Evolutionary conservation across 2,329 filamentous ascomycete species (phyloP).

Genomic region (Venturia oleaginea): DNA sequence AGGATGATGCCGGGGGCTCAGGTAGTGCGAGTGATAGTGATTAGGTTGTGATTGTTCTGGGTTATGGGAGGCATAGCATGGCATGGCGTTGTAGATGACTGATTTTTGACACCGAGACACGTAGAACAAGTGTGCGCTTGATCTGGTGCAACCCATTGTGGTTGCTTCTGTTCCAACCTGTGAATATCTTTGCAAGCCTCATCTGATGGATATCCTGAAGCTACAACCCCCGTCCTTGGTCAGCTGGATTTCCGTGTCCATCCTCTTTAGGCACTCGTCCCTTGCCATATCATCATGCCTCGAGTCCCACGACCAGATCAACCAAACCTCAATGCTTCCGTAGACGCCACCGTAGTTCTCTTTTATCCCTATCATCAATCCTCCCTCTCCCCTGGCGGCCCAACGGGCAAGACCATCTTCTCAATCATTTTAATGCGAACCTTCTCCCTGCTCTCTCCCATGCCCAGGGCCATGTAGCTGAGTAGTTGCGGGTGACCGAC

Average conservation of each 20-base stretch:
- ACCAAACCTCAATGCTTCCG: background rate
- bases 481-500: conserved; percentile 83
- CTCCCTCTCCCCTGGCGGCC: conserved; percentile 53
- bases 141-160: background rate
- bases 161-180: background rate
- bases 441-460: conserved; percentile 76
- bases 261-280: background rate
- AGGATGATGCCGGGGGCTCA: conserved; percentile 33
- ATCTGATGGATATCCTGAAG: too few species aligned
- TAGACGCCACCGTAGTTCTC: background rate
- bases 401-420: conserved; percentile 57
- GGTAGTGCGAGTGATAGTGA: conserved; percentile 42
- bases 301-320: background rate
- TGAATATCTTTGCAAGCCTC: too few species aligned
- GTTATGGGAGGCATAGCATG: background rate
- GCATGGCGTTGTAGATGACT: background rate
- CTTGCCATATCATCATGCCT: background rate
- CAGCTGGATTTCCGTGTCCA: background rate
- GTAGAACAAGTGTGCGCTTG: background rate
- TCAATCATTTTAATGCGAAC: conserved; percentile 74
- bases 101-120: background rate
- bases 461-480: conserved; percentile 79
- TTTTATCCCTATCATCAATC: conserved; percentile 15
- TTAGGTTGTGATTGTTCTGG: background rate
- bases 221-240: too few species aligned